Evolutionary conservation across 1,139 yeast genomes (phyloP), one percentile per base, ranked within the genome.

Genomic region (Suhomyces bribrorum): DNA sequence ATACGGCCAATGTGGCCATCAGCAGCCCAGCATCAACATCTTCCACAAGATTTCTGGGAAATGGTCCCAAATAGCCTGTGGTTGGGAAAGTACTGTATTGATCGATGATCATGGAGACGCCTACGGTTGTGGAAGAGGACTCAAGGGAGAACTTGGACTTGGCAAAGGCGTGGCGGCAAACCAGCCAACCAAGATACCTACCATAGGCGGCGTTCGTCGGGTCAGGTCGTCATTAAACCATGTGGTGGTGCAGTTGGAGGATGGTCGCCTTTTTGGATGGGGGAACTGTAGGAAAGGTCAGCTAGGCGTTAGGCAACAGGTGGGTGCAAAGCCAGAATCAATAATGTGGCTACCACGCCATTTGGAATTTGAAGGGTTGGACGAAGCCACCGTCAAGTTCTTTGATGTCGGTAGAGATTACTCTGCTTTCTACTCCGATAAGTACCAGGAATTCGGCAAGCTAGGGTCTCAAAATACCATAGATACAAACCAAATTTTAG

Each of bases 251-350:
- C 58, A 66, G 25, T 53, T 71, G 1, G 31, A 33, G 6, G 60
- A 69, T 34, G 77, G 77, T 0, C 51, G 59, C 4, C 57, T 84
- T 1, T 77, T 70, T 50, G 96, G 95, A 0, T 89, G 96, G 94
- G 97, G 97, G 0, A 78, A 77, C 34, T 77, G 86, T 34, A 75
- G 89, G 29, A 84, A 82, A 53, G 89, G 92, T 5, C 96, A 89
- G 56, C 57, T 89, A 15, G 72, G 76, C 57, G 29, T 35, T 44
- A 31, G 32, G 9, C 15, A 12, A 35, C 27, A 50, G 40, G 37
- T 23, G n/a, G 26, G 23, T 3, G 15, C 34, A 25, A 43, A 47
- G 50, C 43, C 58, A 38, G 55, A 43, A 40, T 38, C 62, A 1
- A 46, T 53, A 12, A 20, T 56, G 2, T 59, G 64, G 64, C 29